Evolutionary conservation across 805 yeast species (phyloP), one percentile per base, ranked within the genome.

Genomic region (Starmerella bombi): DNA sequence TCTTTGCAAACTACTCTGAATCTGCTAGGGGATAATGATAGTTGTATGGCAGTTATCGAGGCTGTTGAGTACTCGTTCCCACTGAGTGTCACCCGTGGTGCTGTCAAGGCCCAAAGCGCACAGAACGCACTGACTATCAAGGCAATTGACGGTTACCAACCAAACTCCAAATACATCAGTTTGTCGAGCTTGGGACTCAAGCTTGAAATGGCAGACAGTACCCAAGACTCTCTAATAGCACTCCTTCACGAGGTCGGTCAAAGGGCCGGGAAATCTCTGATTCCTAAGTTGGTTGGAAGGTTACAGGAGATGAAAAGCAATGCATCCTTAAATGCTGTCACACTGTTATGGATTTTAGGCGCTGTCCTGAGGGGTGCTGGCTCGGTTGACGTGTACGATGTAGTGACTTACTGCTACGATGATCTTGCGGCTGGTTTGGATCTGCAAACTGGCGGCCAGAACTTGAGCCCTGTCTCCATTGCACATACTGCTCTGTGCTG

Each of bases 331-430:
- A 33, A 43, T 12, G 20, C 41, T 2, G 40, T 40, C 1, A 36
- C 36, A 7, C 25, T 33, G 21, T 36, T 52, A 3, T 52, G 56
- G 56, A 28, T 48, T 3, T 37, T 44, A 1, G 28, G 35, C 4
- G 18, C 40, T 12, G 15, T 45, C 3, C 19, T 50, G 3, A 21
- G 30, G 9, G 49, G 51, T 25, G 14, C 42, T 2, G 9, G 16
- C 2, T 30, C 9, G 2, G 16, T 32, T 4, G 49, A 40, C n/a
- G 18, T 37, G 8, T 34, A 48, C 17, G 56, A 51, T 19, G 22
- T 41, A 12, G 36, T 51, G 14, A 31, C 42, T 7, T 45, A 41
- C 32, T 42, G 51, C 21, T 51, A 21, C 28, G 44, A 43, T 7
- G 38, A 34, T 3, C 25, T 52, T 5, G 35, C 35, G 2, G 14